Conservation (phyloP, 225 moss, liverwort and hornwort species). For the Takakia lepidozioides region DNA sequence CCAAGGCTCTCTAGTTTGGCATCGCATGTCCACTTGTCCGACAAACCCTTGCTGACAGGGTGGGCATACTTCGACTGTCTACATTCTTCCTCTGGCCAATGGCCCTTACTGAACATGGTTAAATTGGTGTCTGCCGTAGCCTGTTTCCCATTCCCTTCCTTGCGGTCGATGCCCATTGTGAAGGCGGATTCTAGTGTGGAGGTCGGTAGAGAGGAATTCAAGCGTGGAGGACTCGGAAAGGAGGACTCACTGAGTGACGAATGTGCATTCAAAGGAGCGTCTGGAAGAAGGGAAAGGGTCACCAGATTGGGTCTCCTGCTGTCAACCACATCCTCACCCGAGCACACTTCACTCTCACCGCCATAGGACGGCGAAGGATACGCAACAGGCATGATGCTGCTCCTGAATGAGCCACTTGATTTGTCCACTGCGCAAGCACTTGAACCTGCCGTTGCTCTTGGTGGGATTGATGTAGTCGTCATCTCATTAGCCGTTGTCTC, state of each 20-base stretch:
- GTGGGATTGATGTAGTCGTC: not conserved
- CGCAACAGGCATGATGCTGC: conserved; percentile 7
- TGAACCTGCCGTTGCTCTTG: not conserved
- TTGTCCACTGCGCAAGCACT: not conserved
- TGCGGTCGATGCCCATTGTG: conserved; percentile 12
- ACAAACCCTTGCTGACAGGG: too few relatives aligned
- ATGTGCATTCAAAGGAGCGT: conserved; percentile 40
- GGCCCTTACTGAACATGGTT: conserved; percentile 40
- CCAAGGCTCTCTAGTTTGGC: conserved; percentile 1
- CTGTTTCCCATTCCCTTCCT: conserved; percentile 3
- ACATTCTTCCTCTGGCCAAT: conserved; percentile 13
- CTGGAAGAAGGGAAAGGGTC: conserved; percentile 69
- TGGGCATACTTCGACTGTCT: not conserved
- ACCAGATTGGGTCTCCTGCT: conserved; percentile 45
- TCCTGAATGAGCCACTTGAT: conserved; percentile 1
- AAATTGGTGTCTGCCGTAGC: conserved; percentile 20
- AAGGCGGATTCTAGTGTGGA: conserved; percentile 12
- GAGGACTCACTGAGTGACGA: conserved; percentile 6
- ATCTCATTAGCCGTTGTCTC: not conserved
- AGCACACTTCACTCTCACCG: conserved; percentile 66
- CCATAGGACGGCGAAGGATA: conserved; percentile 13
- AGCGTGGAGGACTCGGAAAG: conserved; percentile 9
- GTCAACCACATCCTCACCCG: conserved; percentile 33
- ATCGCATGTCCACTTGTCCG: not conserved
- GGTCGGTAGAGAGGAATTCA: conserved; percentile 1